A percentile compares a stretch with the other conserved stretches of the same genome.
Conservation (phyloP, 2,329 filamentous ascomycete genomes). For the Mycosphaerella sp. region DNA sequence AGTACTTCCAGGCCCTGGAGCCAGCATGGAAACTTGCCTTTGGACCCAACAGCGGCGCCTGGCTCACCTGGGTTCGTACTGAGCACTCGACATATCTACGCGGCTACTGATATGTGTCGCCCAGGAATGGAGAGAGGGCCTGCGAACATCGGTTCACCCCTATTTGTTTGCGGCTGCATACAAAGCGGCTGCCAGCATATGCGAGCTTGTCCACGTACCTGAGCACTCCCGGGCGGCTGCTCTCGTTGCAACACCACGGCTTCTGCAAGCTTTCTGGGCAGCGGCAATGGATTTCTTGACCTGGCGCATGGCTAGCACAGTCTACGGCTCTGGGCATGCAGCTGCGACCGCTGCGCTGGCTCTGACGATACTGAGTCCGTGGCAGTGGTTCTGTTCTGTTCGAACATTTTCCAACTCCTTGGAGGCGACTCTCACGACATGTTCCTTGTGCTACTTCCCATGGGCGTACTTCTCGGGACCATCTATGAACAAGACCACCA, state of each 20-base stretch:
- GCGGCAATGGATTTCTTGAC: conserved; percentile 78
- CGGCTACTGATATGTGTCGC: conserved; percentile 6
- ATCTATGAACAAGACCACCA: not conserved
- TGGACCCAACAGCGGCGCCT: conserved; percentile 68
- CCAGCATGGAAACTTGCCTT: conserved; percentile 89
- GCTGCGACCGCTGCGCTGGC: conserved; percentile 62
- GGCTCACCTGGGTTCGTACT: conserved; percentile 80
- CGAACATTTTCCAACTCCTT: conserved; percentile 91
- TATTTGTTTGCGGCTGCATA: conserved; percentile 75
- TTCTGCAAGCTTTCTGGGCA: conserved; percentile 70
- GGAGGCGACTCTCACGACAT: conserved; percentile 78
- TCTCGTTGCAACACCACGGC: conserved; percentile 65
- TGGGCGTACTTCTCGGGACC: conserved; percentile 51
- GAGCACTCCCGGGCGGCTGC: conserved; percentile 56
- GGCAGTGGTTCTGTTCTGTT: conserved; percentile 95
- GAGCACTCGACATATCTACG: not conserved
- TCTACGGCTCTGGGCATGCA: conserved; percentile 62
- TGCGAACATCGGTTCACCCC: conserved; percentile 90
- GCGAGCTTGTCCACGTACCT: conserved; percentile 49
- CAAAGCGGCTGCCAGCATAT: conserved; percentile 52
- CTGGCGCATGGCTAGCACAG: conserved; percentile 68
- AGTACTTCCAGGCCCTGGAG: conserved; percentile 93
- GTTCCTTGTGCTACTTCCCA: conserved; percentile 77
- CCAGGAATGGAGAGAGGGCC: conserved; percentile 85
- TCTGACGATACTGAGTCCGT: conserved; percentile 69